Evolutionary conservation across 2,329 filamentous ascomycete genomes (phyloP).

Genomic region (Colletotrichum eremochloae): DNA sequence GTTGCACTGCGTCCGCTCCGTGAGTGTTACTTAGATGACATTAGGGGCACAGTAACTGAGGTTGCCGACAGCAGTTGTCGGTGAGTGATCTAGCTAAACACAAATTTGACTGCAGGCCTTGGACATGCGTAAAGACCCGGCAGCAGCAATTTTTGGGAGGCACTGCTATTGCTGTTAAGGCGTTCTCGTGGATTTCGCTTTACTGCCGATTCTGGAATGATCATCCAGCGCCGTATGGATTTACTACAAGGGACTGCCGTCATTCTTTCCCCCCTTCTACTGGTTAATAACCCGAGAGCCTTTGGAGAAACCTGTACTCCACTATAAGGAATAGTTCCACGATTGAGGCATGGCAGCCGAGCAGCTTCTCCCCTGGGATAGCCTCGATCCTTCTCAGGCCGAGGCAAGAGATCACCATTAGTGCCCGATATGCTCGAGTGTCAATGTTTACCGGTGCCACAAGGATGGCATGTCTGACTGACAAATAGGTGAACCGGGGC

Average conservation of each 20-base stretch:
- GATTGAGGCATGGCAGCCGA: not conserved
- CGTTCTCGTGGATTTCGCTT: no score
- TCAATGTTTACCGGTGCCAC: not conserved
- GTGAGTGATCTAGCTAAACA: fast-evolving
- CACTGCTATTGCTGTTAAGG: no score
- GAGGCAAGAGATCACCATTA: no score
- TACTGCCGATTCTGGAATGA: not conserved
- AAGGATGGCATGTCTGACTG: not conserved
- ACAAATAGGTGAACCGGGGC: slow-evolving; percentile 3
- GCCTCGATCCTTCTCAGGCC: no score
- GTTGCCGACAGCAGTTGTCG: not conserved
- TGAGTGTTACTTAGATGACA: not conserved
- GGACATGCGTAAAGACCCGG: not conserved
- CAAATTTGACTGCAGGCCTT: no score
- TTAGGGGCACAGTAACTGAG: not conserved
- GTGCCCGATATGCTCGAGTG: not conserved
- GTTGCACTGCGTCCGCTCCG: slow-evolving; percentile 58
- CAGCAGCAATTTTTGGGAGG: not conserved
- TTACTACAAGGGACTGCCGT: not conserved
- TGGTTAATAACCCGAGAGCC: no score
- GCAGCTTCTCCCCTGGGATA: not conserved
- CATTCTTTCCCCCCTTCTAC: not conserved
- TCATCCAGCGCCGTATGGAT: no score
- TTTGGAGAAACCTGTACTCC: not conserved
- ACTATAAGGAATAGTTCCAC: not conserved